Conservation (phyloP, 148 eudicot genomes). For the Rhododendron kiyosumense region DNA sequence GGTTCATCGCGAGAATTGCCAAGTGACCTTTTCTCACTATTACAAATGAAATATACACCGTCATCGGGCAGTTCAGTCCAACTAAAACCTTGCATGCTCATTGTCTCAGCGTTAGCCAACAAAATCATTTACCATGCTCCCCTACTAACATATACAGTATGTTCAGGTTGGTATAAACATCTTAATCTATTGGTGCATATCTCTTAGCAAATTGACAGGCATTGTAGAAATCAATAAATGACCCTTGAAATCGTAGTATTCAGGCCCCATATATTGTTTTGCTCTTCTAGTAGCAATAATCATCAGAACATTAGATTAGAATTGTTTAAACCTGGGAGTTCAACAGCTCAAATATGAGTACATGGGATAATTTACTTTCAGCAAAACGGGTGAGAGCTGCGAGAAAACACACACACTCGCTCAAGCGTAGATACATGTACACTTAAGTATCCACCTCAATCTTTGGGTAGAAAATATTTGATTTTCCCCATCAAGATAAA, state of each 20-base stretch:
- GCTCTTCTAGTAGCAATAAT: background rate
- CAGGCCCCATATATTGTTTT: too few species aligned
- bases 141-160: background rate
- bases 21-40: background rate
- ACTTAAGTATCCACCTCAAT: background rate
- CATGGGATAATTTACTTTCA: background rate
- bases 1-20: background rate
- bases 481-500: background rate
- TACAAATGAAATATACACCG: background rate
- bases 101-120: background rate
- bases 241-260: background rate
- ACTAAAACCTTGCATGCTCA: background rate
- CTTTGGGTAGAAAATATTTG: background rate
- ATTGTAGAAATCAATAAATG: background rate
- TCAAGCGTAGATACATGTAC: too few species aligned
- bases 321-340: background rate
- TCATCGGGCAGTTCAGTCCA: background rate
- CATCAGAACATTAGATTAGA: background rate
- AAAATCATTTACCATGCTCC: background rate
- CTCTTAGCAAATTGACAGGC: background rate
- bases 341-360: background rate
- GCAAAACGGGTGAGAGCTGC: background rate
- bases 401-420: background rate
- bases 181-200: background rate
- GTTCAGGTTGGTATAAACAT: background rate